Percentiles rank a stretch among this genome's conserved stretches.
Evolutionary conservation across 2,329 filamentous ascomycete genomes (phyloP).

Genomic region (Alternaria sp.): DNA sequence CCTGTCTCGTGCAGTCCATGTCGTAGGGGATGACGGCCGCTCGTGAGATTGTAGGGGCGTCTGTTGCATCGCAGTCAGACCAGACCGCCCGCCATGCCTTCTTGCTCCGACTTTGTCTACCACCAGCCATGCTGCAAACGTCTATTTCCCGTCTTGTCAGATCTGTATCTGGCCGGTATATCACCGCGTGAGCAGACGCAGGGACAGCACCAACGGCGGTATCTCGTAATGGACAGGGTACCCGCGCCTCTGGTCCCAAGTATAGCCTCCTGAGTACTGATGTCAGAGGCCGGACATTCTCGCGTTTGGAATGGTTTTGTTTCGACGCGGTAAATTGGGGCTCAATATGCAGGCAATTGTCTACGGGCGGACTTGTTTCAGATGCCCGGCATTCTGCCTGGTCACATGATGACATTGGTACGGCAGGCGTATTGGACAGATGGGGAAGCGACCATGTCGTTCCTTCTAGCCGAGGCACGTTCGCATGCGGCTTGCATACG

Average conservation of each 20-base stretch:
- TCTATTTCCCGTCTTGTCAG: conserved; percentile 10
- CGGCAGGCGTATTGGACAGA: conserved; percentile 14
- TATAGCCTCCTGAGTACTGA: conserved; percentile 3
- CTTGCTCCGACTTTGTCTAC: background rate
- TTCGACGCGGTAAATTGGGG: conserved; percentile 8
- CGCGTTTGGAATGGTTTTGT: background rate
- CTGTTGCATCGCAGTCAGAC: conserved; percentile 12
- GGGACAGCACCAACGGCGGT: conserved; percentile 19
- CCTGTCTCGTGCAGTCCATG: conserved; percentile 5
- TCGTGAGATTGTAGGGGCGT: conserved; percentile 18
- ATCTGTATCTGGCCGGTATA: conserved; percentile 10
- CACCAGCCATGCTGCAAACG: background rate
- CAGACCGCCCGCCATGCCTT: conserved; percentile 5
- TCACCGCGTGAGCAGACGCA: conserved; percentile 21
- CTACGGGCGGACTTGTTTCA: conserved; percentile 24
- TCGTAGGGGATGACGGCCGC: conserved; percentile 19
- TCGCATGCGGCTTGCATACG: background rate
- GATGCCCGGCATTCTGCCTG: conserved; percentile 14
- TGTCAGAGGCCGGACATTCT: conserved; percentile 1
- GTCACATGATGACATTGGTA: conserved; percentile 5
- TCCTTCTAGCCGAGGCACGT: conserved; percentile 25
- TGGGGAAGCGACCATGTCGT: conserved; percentile 19
- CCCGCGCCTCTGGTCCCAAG: conserved; percentile 9
- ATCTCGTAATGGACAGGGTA: conserved; percentile 7
- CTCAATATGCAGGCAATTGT: conserved; percentile 24